phyloP scores from a whole-genome alignment of 2,329 filamentous ascomycete species.

The Diplodia seriata region DNA sequence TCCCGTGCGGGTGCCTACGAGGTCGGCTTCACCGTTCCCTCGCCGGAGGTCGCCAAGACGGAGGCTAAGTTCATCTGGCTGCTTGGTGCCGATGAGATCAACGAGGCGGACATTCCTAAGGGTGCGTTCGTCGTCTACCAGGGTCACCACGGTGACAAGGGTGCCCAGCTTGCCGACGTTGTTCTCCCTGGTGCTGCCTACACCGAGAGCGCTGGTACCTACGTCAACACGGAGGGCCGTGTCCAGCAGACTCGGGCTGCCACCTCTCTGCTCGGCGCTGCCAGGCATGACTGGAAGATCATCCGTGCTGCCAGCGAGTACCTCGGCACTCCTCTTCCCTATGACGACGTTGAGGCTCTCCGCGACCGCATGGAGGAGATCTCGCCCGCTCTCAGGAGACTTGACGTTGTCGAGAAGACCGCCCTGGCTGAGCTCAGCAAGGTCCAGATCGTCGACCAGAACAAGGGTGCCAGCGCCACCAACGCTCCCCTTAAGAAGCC shows the following conservation, averaged over 20 bases:
- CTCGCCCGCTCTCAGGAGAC: slow-evolving; percentile 84
- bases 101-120: slow-evolving; percentile 85
- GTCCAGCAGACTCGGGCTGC: slow-evolving; percentile 93
- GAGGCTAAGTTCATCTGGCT: slow-evolving; percentile 97
- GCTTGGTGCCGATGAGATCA: slow-evolving; percentile 91
- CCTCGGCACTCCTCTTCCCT: slow-evolving; percentile 83
- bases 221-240: slow-evolving; percentile 96
- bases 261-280: slow-evolving; percentile 84
- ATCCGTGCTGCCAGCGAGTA: slow-evolving; percentile 92
- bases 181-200: slow-evolving; percentile 94
- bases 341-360: slow-evolving; percentile 88
- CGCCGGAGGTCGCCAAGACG: slow-evolving; percentile 78
- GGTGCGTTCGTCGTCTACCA: slow-evolving; percentile 97
- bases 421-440: slow-evolving; percentile 76
- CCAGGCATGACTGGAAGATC: slow-evolving; percentile 98
- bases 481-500: slow-evolving; percentile 80
- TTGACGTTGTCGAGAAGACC: slow-evolving; percentile 88
- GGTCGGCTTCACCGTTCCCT: slow-evolving; percentile 90
- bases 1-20: slow-evolving; percentile 94
- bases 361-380: slow-evolving; percentile 96
- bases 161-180: slow-evolving; percentile 90
- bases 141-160: slow-evolving; percentile 94
- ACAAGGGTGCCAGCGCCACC: slow-evolving; percentile 81
- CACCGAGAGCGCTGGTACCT: slow-evolving; percentile 95
- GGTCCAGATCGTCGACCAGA: slow-evolving; percentile 94